Evolutionary conservation across 129 eudicot species (phyloP), one percentile per base, ranked within the genome.

Genomic region (Glebionis coronaria): DNA sequence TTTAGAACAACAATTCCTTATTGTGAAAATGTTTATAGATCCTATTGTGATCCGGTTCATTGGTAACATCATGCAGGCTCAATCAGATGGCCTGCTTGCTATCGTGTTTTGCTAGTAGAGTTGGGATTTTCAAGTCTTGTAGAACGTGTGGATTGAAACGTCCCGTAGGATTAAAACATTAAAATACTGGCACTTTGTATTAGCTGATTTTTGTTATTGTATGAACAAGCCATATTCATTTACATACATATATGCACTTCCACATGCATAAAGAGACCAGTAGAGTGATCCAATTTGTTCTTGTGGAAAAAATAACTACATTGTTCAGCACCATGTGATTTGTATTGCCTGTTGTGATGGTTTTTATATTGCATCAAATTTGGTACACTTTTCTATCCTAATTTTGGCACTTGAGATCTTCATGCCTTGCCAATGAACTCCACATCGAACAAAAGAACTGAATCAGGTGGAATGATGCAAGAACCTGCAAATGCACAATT

Each of bases 401-500:
- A 12, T 4, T 18, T 13, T 7, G 5, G 18, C 5, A 35, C 47
- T 35, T 10, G 5, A 23, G n/a, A 40, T 56, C 46, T 44, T 70
- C 67, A 70, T 18, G 78, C 98, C 84, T 91, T 91, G 69, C 98
- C 98, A 40, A 92, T 74, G 78, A 83, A 88, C 85, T 92, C 98
- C 50, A 92, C 91, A 18, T 92, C 96, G 35, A 92, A 92, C 58
- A 85, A 64, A 46, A 92, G 96, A 72, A 84, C 91, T 27, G 98
- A 81, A 79, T 92, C 88, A 0, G 98, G 98, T 16, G 98, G 98
- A 69, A 92, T 92, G 64, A 92, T 75, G 85, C 98, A 92, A 28
- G 91, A 81, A 56, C 98, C 98, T 92, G 69, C 71, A 42, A 67
- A 68, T 25, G 57, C 51, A 82, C 53, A 45, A 65, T 56, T n/a